Evolutionary conservation across 1,139 yeast species (phyloP).

Genomic region (Kluyveromyces sp.): DNA sequence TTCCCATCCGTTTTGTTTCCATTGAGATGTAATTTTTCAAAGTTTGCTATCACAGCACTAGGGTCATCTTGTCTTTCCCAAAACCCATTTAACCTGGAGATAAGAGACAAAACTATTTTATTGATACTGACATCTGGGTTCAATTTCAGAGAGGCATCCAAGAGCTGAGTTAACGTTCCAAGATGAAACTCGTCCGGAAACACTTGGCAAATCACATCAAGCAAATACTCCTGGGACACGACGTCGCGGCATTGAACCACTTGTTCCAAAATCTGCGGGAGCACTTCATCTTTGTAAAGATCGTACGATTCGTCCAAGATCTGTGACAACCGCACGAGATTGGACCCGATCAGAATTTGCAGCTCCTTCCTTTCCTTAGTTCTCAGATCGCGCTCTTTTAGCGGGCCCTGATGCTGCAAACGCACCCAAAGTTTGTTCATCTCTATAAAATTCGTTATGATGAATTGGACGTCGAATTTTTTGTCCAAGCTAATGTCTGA

Average conservation of each 20-base stretch:
- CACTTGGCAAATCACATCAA: slow-evolving; percentile 87
- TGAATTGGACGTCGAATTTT: slow-evolving; percentile 55
- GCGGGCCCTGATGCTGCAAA: slow-evolving; percentile 90
- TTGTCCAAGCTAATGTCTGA: slow-evolving; percentile 9
- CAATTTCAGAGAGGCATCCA: slow-evolving; percentile 59
- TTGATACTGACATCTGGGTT: slow-evolving; percentile 65
- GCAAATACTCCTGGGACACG: slow-evolving; percentile 82
- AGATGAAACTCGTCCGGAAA: slow-evolving; percentile 92
- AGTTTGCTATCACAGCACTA: slow-evolving; percentile 7
- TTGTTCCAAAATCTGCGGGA: slow-evolving; percentile 83
- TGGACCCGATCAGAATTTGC: slow-evolving; percentile 87
- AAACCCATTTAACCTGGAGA: slow-evolving; percentile 66
- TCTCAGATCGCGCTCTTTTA: slow-evolving; percentile 71
- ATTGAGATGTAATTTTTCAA: slow-evolving; percentile 9
- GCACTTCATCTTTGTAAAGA: slow-evolving; percentile 55
- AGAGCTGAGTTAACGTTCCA: slow-evolving; percentile 58
- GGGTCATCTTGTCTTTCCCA: slow-evolving; percentile 35
- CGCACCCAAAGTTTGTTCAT: slow-evolving; percentile 98
- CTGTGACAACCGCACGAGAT: slow-evolving; percentile 82
- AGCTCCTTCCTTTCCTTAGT: slow-evolving; percentile 78
- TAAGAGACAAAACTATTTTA: slow-evolving; percentile 59
- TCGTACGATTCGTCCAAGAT: slow-evolving; percentile 58
- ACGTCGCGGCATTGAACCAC: slow-evolving; percentile 88
- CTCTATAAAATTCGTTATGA: slow-evolving; percentile 82
- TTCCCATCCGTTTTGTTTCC: no score